These are phyloP conservation scores for Xylaria sp. DNA, from an alignment of 2,329 filamentous ascomycete species.

Conservation along the genomic window DNA sequence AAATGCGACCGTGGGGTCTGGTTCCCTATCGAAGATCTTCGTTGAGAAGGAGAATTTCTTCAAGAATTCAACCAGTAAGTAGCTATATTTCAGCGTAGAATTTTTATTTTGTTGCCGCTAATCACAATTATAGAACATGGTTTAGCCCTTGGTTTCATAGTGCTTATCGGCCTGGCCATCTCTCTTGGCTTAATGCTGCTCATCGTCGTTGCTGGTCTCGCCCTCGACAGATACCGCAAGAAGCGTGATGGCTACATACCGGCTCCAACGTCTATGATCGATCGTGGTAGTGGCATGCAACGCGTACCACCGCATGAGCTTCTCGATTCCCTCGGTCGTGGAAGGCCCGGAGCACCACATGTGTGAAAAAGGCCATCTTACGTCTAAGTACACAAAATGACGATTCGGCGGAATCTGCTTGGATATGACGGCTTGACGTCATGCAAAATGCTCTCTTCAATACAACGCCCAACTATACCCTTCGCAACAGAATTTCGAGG, in stretches of 20 bases:
- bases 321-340: constrained; percentile 64
- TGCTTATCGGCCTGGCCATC: constrained; percentile 83
- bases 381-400: constrained; percentile 19
- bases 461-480: constrained; percentile 24
- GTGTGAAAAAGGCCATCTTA: constrained; percentile 54
- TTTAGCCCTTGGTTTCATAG: constrained; percentile 79
- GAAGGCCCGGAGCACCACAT: constrained; percentile 61
- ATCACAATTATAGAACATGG: constrained; percentile 58
- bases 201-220: constrained; percentile 78
- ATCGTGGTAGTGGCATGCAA: constrained; percentile 68
- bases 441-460: constrained; percentile 22
- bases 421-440: constrained; percentile 34
- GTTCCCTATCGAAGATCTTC: constrained; percentile 84
- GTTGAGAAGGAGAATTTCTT: constrained; percentile 85
- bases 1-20: constrained; percentile 66
- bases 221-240: constrained; percentile 80
- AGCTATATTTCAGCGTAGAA: background rate
- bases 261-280: constrained; percentile 75
- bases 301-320: constrained; percentile 71
- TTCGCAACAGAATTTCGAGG: constrained; percentile 13
- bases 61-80: constrained; percentile 68
- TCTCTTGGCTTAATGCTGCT: constrained; percentile 81
- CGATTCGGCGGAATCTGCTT: constrained; percentile 28
- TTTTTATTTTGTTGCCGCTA: constrained; percentile 24
- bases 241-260: constrained; percentile 82